Conservation (phyloP, 2,329 filamentous ascomycete species). For the Xylariaceae sp. region DNA sequence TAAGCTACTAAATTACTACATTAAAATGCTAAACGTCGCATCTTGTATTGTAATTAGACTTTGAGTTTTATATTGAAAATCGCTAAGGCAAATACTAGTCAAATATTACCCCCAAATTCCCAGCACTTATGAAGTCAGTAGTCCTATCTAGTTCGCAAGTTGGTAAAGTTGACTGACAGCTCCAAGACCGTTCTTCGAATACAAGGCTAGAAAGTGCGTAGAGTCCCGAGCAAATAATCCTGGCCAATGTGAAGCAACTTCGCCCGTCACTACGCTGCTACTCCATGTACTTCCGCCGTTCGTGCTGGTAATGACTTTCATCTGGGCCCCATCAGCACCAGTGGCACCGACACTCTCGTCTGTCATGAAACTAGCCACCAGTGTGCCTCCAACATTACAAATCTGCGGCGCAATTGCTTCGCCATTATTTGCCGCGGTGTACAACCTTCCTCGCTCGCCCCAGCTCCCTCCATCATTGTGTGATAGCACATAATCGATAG, state of each 20-base stretch:
- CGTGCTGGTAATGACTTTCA: slow-evolving; percentile 41
- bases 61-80: too few relatives aligned
- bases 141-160: slow-evolving; percentile 23
- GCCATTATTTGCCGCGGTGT: slow-evolving; percentile 42
- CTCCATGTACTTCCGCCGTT: slow-evolving; percentile 39
- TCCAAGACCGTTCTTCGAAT: slow-evolving; percentile 36
- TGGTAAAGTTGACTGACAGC: slow-evolving; percentile 36
- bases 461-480: slow-evolving; percentile 50
- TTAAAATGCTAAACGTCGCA: too few relatives aligned
- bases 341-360: slow-evolving; percentile 45
- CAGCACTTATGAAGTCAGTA: neutral
- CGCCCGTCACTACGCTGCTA: slow-evolving; percentile 33
- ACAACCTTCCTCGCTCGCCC: slow-evolving; percentile 45
- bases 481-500: slow-evolving; percentile 45
- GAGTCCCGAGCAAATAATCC: slow-evolving; percentile 37
- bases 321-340: slow-evolving; percentile 36
- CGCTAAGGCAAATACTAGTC: too few relatives aligned
- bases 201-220: slow-evolving; percentile 38
- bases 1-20: too few relatives aligned
- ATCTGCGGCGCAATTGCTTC: slow-evolving; percentile 51
- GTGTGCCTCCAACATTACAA: slow-evolving; percentile 47
- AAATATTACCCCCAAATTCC: too few relatives aligned
- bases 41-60: too few relatives aligned
- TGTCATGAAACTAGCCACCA: slow-evolving; percentile 52
- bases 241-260: slow-evolving; percentile 41